Evolutionary conservation across 768 basidiomycete species (phyloP).

Genomic region (Suillus hirtellus): DNA sequence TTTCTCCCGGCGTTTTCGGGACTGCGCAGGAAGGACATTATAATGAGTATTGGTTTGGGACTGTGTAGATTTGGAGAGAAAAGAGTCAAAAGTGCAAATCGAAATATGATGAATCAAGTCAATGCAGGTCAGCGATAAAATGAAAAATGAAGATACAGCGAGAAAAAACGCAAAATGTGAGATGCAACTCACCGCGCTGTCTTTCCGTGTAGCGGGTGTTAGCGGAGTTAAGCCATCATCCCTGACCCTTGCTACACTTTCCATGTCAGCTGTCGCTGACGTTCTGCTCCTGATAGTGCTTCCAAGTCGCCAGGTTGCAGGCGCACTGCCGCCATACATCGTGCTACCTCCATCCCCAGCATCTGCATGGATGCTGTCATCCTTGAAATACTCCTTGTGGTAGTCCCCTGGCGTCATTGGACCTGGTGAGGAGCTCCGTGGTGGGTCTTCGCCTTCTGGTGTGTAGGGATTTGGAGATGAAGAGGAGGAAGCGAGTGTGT

Average conservation of each 20-base stretch:
- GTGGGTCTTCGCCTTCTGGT: conserved; percentile 7
- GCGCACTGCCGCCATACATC: conserved; percentile 11
- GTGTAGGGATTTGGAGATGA: conserved; percentile 16
- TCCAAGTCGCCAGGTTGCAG: conserved; percentile 12
- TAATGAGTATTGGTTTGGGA: background rate
- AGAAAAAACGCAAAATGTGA: background rate
- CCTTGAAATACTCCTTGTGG: conserved; percentile 2
- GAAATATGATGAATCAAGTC: background rate
- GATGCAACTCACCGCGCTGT: conserved; percentile 13
- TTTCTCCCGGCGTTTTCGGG: conserved; percentile 16
- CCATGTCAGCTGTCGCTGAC: conserved; percentile 1
- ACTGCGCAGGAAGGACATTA: background rate
- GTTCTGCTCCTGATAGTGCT: conserved; percentile 11
- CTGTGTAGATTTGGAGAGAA: background rate
- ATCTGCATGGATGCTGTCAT: background rate
- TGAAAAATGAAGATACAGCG: background rate
- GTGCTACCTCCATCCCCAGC: conserved; percentile 6
- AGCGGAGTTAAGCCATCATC: background rate
- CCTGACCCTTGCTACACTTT: background rate
- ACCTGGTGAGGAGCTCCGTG: conserved; percentile 36
- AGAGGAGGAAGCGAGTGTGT: conserved; percentile 43
- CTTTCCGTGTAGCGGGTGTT: conserved; percentile 7
- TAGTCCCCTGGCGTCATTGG: conserved; percentile 18
- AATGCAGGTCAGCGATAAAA: background rate
- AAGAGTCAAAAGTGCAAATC: background rate